Percentiles rank a stretch among this genome's conserved stretches.
phyloP scores from a whole-genome alignment of 768 basidiomycete species.

The Chalciporus sphaerocephalus region DNA sequence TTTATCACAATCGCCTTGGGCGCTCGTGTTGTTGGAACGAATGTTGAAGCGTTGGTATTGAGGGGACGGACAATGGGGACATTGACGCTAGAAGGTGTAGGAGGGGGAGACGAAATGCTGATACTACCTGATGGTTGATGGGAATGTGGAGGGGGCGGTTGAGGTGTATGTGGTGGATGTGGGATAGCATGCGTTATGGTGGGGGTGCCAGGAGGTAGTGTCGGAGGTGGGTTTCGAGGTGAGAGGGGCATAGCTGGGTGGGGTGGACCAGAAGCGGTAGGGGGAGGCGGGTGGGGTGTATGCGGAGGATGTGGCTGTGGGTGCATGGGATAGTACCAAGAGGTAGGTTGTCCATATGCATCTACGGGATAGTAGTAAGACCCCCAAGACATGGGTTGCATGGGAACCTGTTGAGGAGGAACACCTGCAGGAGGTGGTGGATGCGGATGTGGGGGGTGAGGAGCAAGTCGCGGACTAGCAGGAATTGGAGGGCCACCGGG shows the following conservation, averaged over 20 bases:
- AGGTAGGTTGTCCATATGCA: constrained; percentile 41
- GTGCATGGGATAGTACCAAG: constrained; percentile 40
- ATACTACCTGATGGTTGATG: constrained; percentile 45
- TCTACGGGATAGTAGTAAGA: constrained; percentile 54
- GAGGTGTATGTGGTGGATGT: constrained; percentile 40
- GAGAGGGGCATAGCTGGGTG: constrained; percentile 61
- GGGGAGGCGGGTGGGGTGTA: constrained; percentile 37
- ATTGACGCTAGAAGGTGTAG: constrained; percentile 56
- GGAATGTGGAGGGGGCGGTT: constrained; percentile 41
- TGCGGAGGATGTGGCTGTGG: constrained; percentile 45
- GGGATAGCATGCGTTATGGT: constrained; percentile 58
- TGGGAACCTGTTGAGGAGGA: constrained; percentile 41
- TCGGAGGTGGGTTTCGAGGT: constrained; percentile 55
- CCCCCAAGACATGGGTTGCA: constrained; percentile 40
- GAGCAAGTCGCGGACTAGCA: constrained; percentile 62
- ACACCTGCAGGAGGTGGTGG: constrained; percentile 52
- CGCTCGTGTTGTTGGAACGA: constrained; percentile 51
- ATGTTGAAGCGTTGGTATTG: constrained; percentile 60
- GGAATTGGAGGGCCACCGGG: constrained; percentile 51
- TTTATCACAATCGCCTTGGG: constrained; percentile 54
- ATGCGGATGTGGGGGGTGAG: constrained; percentile 43
- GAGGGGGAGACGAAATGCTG: constrained; percentile 54
- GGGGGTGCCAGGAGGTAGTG: constrained; percentile 64
- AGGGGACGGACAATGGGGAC: constrained; percentile 41
- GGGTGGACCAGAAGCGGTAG: constrained; percentile 38